phyloP scores from a whole-genome alignment of 768 basidiomycete species.

The Neoboletus subvelutipes region DNA sequence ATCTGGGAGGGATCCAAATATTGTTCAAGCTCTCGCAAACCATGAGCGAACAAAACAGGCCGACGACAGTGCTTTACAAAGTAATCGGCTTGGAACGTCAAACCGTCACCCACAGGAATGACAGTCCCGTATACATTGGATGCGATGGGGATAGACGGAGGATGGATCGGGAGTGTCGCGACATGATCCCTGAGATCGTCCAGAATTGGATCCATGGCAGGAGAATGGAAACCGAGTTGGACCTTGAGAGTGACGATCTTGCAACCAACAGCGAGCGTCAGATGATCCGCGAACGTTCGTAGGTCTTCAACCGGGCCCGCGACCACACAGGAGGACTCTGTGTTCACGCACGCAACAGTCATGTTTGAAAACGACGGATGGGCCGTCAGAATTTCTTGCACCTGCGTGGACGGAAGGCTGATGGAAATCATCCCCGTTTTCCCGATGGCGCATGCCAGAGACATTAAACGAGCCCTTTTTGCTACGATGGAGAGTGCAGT shows the following conservation, averaged over 20 bases:
- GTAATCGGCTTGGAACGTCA: conserved; percentile 50
- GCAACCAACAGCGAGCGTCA: conserved; percentile 38
- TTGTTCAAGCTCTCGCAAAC: conserved; percentile 43
- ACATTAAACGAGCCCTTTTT: conserved; percentile 56
- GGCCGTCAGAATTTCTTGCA: conserved; percentile 37
- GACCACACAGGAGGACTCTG: conserved; percentile 54
- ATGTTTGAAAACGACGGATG: conserved; percentile 38
- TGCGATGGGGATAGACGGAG: conserved; percentile 59
- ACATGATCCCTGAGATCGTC: conserved; percentile 47
- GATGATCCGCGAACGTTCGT: conserved; percentile 38
- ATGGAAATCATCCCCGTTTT: conserved; percentile 65
- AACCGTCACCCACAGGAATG: conserved; percentile 49
- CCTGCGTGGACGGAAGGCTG: conserved; percentile 34
- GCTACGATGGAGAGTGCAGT: conserved; percentile 60
- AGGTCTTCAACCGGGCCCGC: conserved; percentile 53
- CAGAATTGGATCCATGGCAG: conserved; percentile 59
- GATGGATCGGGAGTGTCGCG: conserved; percentile 34
- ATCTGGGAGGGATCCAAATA: conserved; percentile 27
- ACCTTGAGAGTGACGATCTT: conserved; percentile 48
- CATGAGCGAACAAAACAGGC: conserved; percentile 54
- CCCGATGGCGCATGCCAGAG: conserved; percentile 42
- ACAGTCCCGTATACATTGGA: conserved; percentile 60
- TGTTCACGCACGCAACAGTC: conserved; percentile 63
- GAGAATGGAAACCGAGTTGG: conserved; percentile 65
- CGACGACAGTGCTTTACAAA: conserved; percentile 57